phyloP scores from a whole-genome alignment of 352 stramenopile genomes.

The Peronospora farinosa region DNA sequence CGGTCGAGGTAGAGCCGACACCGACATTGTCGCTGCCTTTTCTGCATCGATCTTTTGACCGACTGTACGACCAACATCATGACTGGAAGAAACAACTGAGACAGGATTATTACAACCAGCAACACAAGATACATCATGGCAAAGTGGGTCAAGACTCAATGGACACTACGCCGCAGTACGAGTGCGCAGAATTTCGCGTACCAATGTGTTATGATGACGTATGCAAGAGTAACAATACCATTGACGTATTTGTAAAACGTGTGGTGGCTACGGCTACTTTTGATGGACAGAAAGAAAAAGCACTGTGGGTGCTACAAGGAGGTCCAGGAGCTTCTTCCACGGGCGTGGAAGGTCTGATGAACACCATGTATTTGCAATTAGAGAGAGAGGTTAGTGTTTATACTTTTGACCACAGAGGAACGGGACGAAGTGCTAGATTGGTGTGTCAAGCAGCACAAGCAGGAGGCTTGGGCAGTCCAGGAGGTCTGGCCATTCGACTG shows the following conservation, averaged over 20 bases:
- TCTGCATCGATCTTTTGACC: conserved; percentile 38
- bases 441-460: conserved; percentile 50
- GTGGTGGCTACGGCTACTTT: conserved; percentile 20
- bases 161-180: conserved; percentile 23
- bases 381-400: conserved; percentile 53
- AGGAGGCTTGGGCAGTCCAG: conserved; percentile 42
- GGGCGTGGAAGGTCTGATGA: conserved; percentile 60
- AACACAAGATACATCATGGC: conserved; percentile 5
- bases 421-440: conserved; percentile 48
- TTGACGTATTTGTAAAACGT: conserved; percentile 58
- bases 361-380: conserved; percentile 45
- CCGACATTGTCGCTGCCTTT: conserved; percentile 19
- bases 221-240: conserved; percentile 47
- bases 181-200: conserved; percentile 61
- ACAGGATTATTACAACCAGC: conserved; percentile 3
- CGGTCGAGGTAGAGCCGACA: conserved; percentile 3
- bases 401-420: conserved; percentile 65
- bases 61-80: conserved; percentile 20
- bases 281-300: conserved; percentile 25
- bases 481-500: conserved; percentile 41
- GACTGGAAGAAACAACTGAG: conserved; percentile 22
- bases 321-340: conserved; percentile 64
- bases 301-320: conserved; percentile 67
- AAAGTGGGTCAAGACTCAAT: conserved; percentile 7
- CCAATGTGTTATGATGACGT: conserved; percentile 66